Evolutionary conservation across 176 grass and related monocot genomes (phyloP).

Genomic region (Aegilops tauschii): DNA sequence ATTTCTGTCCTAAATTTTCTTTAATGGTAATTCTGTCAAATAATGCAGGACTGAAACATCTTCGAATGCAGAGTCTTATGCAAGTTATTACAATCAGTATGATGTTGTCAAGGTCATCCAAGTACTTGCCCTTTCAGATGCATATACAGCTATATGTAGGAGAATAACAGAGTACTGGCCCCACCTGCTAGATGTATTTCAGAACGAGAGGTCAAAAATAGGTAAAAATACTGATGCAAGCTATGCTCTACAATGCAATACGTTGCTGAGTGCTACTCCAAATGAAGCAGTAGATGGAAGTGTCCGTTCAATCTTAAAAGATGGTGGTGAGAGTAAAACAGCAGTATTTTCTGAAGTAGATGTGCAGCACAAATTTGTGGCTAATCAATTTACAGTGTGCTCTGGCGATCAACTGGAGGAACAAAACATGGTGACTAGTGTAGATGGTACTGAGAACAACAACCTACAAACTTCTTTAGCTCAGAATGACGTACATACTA

Average conservation of each 20-base stretch:
- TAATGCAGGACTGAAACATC: slow-evolving; percentile 60
- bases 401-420: slow-evolving; percentile 18
- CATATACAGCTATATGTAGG: slow-evolving; percentile 66
- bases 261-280: slow-evolving; percentile 24
- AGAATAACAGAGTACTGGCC: slow-evolving; percentile 73
- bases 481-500: slow-evolving; percentile 22
- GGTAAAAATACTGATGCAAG: slow-evolving; percentile 35
- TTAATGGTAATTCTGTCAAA: slow-evolving; percentile 21
- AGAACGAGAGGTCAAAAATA: slow-evolving; percentile 32
- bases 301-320: slow-evolving; percentile 18
- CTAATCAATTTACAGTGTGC: slow-evolving; percentile 19
- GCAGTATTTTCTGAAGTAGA: slow-evolving; percentile 37
- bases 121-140: slow-evolving; percentile 43
- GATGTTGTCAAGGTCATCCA: slow-evolving; percentile 72
- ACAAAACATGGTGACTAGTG: slow-evolving; percentile 31
- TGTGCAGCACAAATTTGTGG: slow-evolving; percentile 7
- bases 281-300: slow-evolving; percentile 19
- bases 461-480: slow-evolving; percentile 26
- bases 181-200: slow-evolving; percentile 39
- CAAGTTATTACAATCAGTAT: slow-evolving; percentile 77
- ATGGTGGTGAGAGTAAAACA: slow-evolving; percentile 25
- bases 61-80: slow-evolving; percentile 46
- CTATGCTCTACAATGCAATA: slow-evolving; percentile 27
- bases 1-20: slow-evolving; percentile 3
- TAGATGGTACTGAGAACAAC: slow-evolving; percentile 24